A percentile compares a stretch with the other conserved stretches of the same genome.
Conservation (phyloP, 805 yeast genomes). For the Ogataea pignaliae region DNA sequence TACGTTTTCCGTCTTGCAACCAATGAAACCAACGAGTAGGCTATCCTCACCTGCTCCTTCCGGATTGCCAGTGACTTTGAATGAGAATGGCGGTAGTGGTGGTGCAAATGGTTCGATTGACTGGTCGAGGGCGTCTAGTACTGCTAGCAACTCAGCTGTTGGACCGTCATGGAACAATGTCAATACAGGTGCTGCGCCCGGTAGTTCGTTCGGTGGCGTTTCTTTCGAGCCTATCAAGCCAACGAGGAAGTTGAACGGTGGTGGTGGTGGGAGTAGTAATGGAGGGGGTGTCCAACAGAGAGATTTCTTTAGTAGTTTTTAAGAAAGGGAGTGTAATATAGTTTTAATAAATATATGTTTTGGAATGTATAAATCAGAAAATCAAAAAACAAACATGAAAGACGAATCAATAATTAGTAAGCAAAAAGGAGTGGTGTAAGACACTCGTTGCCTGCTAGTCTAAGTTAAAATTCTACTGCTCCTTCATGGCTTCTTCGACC, state of each 20-base stretch:
- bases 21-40: slow-evolving; percentile 15
- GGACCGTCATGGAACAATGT: slow-evolving; percentile 1
- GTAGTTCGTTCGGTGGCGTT: slow-evolving; percentile 1
- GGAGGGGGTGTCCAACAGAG: slow-evolving; percentile 1
- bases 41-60: slow-evolving; percentile 6
- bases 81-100: background rate
- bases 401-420: background rate
- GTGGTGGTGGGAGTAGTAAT: background rate
- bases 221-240: slow-evolving; percentile 20
- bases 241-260: slow-evolving; percentile 13
- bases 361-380: background rate
- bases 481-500: slow-evolving; percentile 16
- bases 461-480: background rate
- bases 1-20: slow-evolving; percentile 17
- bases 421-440: background rate
- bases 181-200: background rate
- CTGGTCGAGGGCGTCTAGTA: slow-evolving; percentile 3
- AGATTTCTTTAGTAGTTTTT: slow-evolving; percentile 1
- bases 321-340: slow-evolving; percentile 3
- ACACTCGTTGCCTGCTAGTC: background rate
- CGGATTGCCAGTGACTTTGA: background rate
- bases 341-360: too few species aligned
- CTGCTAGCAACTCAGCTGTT: background rate
- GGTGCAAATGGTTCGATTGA: slow-evolving; percentile 1
- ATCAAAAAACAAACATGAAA: background rate